Evolutionary conservation across 345 rosid species (phyloP).

Genomic region (Chamaenerion angustifolium): DNA sequence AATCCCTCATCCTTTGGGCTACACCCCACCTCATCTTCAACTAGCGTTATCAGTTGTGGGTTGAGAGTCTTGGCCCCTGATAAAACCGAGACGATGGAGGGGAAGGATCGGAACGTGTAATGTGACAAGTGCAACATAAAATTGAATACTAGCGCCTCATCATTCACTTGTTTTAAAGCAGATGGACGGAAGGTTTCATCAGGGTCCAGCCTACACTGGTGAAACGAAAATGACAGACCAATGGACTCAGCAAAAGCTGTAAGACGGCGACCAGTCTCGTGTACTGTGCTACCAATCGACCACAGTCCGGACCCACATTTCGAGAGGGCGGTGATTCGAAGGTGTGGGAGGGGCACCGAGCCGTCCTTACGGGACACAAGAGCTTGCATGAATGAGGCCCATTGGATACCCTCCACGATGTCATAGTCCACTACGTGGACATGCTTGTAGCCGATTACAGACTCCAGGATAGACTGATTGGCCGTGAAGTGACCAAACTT

Average conservation of each 20-base stretch:
- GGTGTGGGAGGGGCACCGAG: constrained; percentile 22
- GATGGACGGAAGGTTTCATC: constrained; percentile 42
- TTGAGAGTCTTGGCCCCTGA: constrained; percentile 37
- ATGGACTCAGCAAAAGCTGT: constrained; percentile 62
- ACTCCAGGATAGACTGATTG: constrained; percentile 77
- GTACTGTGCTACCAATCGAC: constrained; percentile 38
- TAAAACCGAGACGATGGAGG: constrained; percentile 46
- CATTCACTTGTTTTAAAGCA: constrained; percentile 42
- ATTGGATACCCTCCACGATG: constrained; percentile 77
- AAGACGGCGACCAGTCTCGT: constrained; percentile 62
- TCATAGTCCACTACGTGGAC: constrained; percentile 85
- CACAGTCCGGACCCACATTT: constrained; percentile 34
- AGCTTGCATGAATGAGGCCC: constrained; percentile 91
- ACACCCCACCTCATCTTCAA: constrained; percentile 58
- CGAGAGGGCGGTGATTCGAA: constrained; percentile 66
- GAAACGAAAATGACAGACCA: constrained; percentile 67
- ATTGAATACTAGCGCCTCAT: constrained; percentile 61
- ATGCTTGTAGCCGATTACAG: constrained; percentile 40
- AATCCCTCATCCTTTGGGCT: constrained; percentile 33
- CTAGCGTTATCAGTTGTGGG: constrained; percentile 43
- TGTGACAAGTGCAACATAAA: constrained; percentile 77
- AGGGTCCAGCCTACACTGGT: constrained; percentile 55
- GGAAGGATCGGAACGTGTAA: constrained; percentile 35
- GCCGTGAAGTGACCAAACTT: constrained; percentile 91
- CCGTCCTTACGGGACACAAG: constrained; percentile 46